Evolutionary conservation across 2,329 filamentous ascomycete genomes (phyloP), one percentile per base, ranked within the genome.

Genomic region (Chaetomium sp.): DNA sequence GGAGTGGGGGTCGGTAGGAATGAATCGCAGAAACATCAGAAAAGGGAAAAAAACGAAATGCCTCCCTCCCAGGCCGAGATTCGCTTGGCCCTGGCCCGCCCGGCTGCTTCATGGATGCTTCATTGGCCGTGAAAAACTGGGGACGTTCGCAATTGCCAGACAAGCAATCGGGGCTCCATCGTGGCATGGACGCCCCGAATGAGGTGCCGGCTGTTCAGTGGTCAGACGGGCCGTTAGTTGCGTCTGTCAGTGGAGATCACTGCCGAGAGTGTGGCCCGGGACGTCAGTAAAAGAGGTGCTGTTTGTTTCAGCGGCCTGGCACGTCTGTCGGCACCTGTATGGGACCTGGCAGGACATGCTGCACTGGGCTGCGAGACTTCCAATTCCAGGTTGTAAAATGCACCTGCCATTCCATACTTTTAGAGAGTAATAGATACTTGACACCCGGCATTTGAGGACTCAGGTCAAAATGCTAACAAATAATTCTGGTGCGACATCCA

Each of bases 11-110:
- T 62, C 54, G 62, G 57, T 62, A 31, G 60, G 33, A 65, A 57
- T 59, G 63, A 66, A 62, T 64, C 54, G 57, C 63, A 65, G 56
- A 67, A 61, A 47, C 57, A 62, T 53, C 56, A 49, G 62, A 62
- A 64, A 66, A 57, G 60, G 50, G 45, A 60, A 65, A 67, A 69
- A 68, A 62, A 33, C 33, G 38, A 59, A 33, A 63, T 64, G 62
- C 29, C 38, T 60, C 47, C 8, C 42, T 64, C 21, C n/a, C 38
- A 25, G 51, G 51, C 56, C 57, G 62, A 65, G 63, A 65, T 65
- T 57, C 57, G 62, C 62, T 67, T 63, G 55, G 57, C 42, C 57
- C 23, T 55, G 62, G 57, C 61, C 61, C 38, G 61, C 65, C 23
- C 23, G 45, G 13, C 54, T 63, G 61, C 53, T 57, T 42, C 62